These are phyloP conservation scores for Fusarium albosuccineum DNA, from an alignment of 2,329 filamentous ascomycete species.

Conservation along the genomic window DNA sequence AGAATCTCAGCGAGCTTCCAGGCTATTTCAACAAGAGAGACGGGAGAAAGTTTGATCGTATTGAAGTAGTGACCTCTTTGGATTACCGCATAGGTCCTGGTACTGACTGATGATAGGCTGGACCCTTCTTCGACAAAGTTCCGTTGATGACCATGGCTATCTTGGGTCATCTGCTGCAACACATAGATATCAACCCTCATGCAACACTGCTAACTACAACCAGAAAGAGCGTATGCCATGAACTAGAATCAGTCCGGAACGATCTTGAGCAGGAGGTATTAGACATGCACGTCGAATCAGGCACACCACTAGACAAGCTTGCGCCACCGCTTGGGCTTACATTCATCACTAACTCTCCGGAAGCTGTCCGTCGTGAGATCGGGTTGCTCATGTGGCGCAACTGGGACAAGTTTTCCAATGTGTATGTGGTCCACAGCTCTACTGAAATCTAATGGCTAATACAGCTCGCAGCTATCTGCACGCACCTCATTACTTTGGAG, in stretches of 20 bases:
- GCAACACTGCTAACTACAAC: constrained; percentile 42
- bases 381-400: constrained; percentile 43
- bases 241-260: not conserved
- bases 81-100: not conserved
- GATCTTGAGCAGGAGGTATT: constrained; percentile 17
- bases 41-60: constrained; percentile 27
- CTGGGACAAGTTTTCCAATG: constrained; percentile 42
- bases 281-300: not conserved
- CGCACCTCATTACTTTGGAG: constrained; percentile 8
- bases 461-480: constrained; percentile 19
- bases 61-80: constrained; percentile 18
- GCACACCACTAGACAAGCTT: constrained; percentile 33
- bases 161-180: constrained; percentile 32
- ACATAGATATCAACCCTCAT: constrained; percentile 42
- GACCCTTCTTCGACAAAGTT: constrained; percentile 27
- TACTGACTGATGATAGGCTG: constrained; percentile 1
- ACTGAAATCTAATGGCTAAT: not conserved
- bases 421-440: constrained; percentile 16
- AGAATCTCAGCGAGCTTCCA: not conserved
- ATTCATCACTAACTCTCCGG: not conserved
- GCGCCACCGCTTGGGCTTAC: constrained; percentile 27
- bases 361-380: constrained; percentile 30
- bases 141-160: constrained; percentile 22
- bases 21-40: not conserved
- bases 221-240: constrained; percentile 15